These are phyloP conservation scores for Naganishia onofrii DNA, from an alignment of 768 basidiomycete species.

Conservation along the genomic window DNA sequence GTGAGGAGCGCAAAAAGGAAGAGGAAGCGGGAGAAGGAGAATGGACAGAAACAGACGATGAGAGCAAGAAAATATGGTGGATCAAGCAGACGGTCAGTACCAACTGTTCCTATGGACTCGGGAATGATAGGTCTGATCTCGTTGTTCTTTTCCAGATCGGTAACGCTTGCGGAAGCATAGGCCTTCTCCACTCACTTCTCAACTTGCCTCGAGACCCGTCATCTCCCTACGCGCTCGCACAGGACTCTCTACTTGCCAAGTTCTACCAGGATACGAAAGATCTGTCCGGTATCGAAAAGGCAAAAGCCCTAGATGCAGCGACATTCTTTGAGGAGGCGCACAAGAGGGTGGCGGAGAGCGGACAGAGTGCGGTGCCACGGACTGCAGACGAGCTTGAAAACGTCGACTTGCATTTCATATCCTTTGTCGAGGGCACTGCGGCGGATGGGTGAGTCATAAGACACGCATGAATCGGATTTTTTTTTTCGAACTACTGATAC, in stretches of 20 bases:
- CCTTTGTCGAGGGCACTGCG: conserved; percentile 70
- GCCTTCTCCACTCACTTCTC: conserved; percentile 73
- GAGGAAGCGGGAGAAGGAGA: conserved; percentile 59
- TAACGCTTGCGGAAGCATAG: conserved; percentile 80
- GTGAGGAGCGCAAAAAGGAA: conserved; percentile 60
- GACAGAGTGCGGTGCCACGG: conserved; percentile 64
- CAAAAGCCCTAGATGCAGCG: conserved; percentile 70
- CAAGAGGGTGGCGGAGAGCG: conserved; percentile 63
- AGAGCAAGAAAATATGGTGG: conserved; percentile 67
- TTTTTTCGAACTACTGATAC: too few species aligned
- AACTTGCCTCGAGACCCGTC: conserved; percentile 59
- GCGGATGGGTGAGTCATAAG: conserved; percentile 42
- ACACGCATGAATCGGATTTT: neutral
- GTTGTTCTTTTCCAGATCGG: conserved; percentile 59
- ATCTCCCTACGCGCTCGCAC: conserved; percentile 42
- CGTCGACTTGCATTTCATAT: conserved; percentile 80
- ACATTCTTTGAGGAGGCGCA: conserved; percentile 76
- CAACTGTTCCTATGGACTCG: neutral
- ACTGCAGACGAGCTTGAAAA: conserved; percentile 57
- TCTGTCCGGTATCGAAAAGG: conserved; percentile 60
- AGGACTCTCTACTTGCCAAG: conserved; percentile 39
- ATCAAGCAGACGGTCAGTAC: conserved; percentile 82
- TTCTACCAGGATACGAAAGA: conserved; percentile 45
- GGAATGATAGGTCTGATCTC: neutral
- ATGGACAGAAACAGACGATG: conserved; percentile 53